A percentile compares a stretch with the other conserved stretches of the same genome.
phyloP scores from a whole-genome alignment of 257 asterid species.

The Primulina tabacum region DNA sequence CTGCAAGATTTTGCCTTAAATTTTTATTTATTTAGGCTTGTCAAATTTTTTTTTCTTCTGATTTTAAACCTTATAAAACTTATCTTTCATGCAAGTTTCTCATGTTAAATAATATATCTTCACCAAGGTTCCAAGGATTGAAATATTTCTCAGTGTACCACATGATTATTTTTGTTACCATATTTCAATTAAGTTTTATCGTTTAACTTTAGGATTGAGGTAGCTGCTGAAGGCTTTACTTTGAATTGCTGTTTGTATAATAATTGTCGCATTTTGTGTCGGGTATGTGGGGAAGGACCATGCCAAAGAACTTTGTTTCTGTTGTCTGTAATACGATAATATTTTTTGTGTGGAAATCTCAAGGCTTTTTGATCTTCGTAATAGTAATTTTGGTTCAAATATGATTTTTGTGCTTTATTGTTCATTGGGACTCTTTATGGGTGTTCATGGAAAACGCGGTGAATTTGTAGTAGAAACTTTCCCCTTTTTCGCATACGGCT shows the following conservation, averaged over 20 bases:
- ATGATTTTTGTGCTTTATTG: neutral
- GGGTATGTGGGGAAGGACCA: slow-evolving; percentile 12
- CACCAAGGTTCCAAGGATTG: slow-evolving; percentile 5
- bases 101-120: neutral
- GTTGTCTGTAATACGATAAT: neutral
- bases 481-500: neutral
- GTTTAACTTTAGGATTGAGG: neutral
- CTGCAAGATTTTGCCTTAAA: slow-evolving; percentile 12
- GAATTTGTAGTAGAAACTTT: neutral
- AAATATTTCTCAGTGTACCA: neutral
- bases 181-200: neutral
- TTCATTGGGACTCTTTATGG: neutral
- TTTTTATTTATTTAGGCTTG: slow-evolving; percentile 13
- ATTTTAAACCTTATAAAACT: slow-evolving; percentile 6
- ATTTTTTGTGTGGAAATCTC: neutral
- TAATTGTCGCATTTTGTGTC: slow-evolving; percentile 3
- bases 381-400: slow-evolving; percentile 5
- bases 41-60: neutral
- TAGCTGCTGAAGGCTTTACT: neutral
- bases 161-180: slow-evolving; percentile 1
- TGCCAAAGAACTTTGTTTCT: slow-evolving; percentile 15
- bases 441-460: neutral
- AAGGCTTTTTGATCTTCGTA: slow-evolving; percentile 8
- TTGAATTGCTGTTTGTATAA: neutral
- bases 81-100: slow-evolving; percentile 3